Base-by-base conservation (phyloP, 169 alveolate genomes). In the Cryptosporidium felis region DNA sequence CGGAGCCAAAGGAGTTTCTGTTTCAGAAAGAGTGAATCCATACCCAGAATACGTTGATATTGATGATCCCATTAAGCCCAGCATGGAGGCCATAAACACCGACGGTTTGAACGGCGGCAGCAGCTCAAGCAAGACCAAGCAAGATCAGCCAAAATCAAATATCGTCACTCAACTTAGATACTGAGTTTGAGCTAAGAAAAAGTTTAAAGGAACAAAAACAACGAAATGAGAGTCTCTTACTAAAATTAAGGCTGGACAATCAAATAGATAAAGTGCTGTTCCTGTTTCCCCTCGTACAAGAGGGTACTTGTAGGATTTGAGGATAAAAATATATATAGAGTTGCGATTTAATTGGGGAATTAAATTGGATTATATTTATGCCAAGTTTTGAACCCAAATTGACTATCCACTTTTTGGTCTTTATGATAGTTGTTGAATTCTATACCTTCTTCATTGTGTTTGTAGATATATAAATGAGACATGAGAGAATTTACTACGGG, bases 361-460 rank as follows among this genome's bases (percentile, higher is more conserved):
- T n/a, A 49, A 40, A 47, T 16, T 36, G 32, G 85, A 36, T 2
- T 14, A 5, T 74, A 56, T 21, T 53, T 74, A 28, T 74, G 85
- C 85, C 85, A 74, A 1, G 85, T 36, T 74, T 74, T 74, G 28
- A 74, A 74, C 3, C 85, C 85, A 49, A 74, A 74, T 5, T 23
- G 0, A 23, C 41, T 30, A 18, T 74, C 59, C 32, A 74, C 74
- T n/a, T 74, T 45, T 51, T 42, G 49, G 30, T 74, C 67, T 12
- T 49, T 38, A n/a, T 74, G 67, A 38, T 34, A 36, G 23, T 74
- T 74, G 10, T 38, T 36, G 40, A 74, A 74, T 21, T 56, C 12
- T 30, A 40, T 23, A 2, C 56, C 58, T 9, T 16, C 10, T 12
- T 74, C 40, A 34, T 74, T 74, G 14, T 53, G 21, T 21, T 51